These are phyloP conservation scores for Stemphylium lycopersici DNA, from an alignment of 2,329 filamentous ascomycete species.

Conservation along the genomic window DNA sequence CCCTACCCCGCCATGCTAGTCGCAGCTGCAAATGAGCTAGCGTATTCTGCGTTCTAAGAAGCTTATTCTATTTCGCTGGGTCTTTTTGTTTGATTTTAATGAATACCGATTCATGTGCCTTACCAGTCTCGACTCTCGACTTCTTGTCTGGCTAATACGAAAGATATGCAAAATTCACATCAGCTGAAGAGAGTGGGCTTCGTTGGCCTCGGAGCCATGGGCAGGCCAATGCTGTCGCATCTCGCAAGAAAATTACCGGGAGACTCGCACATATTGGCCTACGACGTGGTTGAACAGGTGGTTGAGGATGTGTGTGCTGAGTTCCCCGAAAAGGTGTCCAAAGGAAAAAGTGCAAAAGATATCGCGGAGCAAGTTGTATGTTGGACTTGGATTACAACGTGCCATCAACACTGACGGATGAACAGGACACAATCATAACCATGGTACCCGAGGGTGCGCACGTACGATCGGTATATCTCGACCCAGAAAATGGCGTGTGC, in stretches of 20 bases:
- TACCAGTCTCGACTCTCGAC: background rate
- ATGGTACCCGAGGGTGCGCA: constrained; percentile 62
- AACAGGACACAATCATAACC: constrained; percentile 57
- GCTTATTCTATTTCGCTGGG: background rate
- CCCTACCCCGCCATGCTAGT: constrained; percentile 13
- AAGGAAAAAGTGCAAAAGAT: constrained; percentile 53
- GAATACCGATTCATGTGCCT: background rate
- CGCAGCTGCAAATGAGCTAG: background rate
- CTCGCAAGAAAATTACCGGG: constrained; percentile 55
- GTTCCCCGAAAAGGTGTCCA: constrained; percentile 49
- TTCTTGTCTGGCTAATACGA: background rate
- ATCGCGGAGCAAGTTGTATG: constrained; percentile 58
- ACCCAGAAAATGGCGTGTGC: constrained; percentile 52
- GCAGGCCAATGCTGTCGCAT: constrained; percentile 59
- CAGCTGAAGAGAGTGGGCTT: constrained; percentile 53
- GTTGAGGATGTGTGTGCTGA: constrained; percentile 53
- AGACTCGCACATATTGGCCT: constrained; percentile 55
- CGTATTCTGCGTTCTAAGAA: background rate
- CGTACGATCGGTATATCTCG: constrained; percentile 59
- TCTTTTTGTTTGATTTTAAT: no score
- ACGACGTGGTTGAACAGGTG: constrained; percentile 54
- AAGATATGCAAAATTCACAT: constrained; percentile 27
- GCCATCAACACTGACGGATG: constrained; percentile 2
- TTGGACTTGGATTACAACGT: background rate
- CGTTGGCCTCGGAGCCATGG: constrained; percentile 64